phyloP scores from a whole-genome alignment of 176 grass and related monocot species.

The Eleusine indica region DNA sequence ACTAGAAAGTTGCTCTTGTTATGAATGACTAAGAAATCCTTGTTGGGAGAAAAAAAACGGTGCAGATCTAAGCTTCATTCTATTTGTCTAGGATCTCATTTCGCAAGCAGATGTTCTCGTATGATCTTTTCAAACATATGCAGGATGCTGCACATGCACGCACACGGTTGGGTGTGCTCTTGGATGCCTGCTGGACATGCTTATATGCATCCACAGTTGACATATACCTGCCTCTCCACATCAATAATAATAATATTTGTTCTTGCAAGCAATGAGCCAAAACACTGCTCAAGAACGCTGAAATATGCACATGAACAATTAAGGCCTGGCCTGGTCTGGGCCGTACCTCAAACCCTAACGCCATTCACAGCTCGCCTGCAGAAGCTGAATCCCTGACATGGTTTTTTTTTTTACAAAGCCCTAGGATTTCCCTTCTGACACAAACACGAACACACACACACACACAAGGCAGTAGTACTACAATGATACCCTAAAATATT shows the following conservation, averaged over 20 bases:
- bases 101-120: constrained; percentile 51
- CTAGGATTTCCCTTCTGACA: constrained; percentile 31
- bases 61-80: constrained; percentile 55
- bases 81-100: constrained; percentile 61
- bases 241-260: not conserved
- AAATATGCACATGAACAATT: constrained; percentile 32
- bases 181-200: constrained; percentile 21
- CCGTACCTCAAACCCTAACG: constrained; percentile 38
- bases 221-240: constrained; percentile 39
- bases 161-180: not conserved
- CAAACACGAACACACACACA: not conserved
- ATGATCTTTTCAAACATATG: constrained; percentile 33
- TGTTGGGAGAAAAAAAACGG: constrained; percentile 42
- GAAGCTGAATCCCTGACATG: constrained; percentile 42
- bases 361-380: constrained; percentile 37
- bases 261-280: constrained; percentile 37
- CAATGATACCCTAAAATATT: not conserved
- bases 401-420: constrained; percentile 21
- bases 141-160: constrained; percentile 41
- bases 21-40: constrained; percentile 38
- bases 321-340: constrained; percentile 3
- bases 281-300: constrained; percentile 45
- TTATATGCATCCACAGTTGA: constrained; percentile 44
- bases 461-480: not conserved
- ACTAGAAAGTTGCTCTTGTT: constrained; percentile 41